Base-by-base conservation (phyloP, 2,329 filamentous ascomycete species). In the Diplodia scrobiculata region DNA sequence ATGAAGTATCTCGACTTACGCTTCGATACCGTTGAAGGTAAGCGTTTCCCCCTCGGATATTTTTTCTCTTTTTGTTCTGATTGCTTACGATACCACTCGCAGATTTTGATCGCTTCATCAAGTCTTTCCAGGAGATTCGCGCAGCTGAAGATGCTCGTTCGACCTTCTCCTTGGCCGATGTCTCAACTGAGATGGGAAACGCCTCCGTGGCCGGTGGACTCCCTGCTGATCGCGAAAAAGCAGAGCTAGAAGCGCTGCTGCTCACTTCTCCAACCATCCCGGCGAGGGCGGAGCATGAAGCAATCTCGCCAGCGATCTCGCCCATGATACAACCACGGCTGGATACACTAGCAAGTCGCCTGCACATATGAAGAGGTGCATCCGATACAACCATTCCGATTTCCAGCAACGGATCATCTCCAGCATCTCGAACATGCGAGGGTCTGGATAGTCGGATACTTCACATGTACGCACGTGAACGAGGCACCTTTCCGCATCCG, bases 21-120 rank as follows among this genome's bases (percentile, higher is more conserved):
- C 36, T 62, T 62, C 21, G 58, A 62, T 34, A 25, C 41, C 41
- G 10, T 34, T 21, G 58, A 62, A 62, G 58, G 58, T 45, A 38
- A 50, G 27, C n/a, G 17, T 17, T 4, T 11, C 1, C 27, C 36
- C 14, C 38, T 36, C 10, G 19, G 38, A 1, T 1, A 14, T 11
- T 29, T 6, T 32, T 21, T 38, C n/a, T 10, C 21, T 9, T 9
- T 10, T 32, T 3, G 7, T 34, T 21, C 27, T 51, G 1, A 13
- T 51, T 7, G 25, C 48, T 51, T 17, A 51, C 48, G 19, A 10
- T 19, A 51, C 5, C 48, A 27, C 4, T 5, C 25, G 27, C 25
- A 62, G 58, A 48, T 19, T 62, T 62, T 11, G 58, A 62, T 19
- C 58, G 41, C 9, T 62, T 62, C 58, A 25, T 9, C 5, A 50